phyloP scores from a whole-genome alignment of 1,284 basidiomycete genomes.

The Farysia itapuensis region DNA sequence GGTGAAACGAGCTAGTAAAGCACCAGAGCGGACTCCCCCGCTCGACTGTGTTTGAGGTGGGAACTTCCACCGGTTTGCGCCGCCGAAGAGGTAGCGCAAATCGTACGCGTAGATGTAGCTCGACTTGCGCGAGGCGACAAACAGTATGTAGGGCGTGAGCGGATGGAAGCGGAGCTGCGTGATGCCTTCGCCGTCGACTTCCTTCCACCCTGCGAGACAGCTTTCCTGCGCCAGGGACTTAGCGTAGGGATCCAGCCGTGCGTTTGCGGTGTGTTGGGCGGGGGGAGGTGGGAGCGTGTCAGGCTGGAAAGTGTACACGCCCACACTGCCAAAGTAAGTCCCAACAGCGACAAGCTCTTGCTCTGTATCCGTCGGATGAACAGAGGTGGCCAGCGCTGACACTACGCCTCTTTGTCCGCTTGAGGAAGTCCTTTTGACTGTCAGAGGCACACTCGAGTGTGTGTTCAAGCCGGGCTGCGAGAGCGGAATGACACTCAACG shows the following conservation, averaged over 20 bases:
- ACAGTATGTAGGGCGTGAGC: constrained; percentile 33
- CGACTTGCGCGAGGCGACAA: constrained; percentile 35
- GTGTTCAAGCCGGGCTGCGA: constrained; percentile 41
- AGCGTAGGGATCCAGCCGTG: background rate
- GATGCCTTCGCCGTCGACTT: constrained; percentile 40
- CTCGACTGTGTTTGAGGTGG: constrained; percentile 11
- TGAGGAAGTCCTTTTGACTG: constrained; percentile 2
- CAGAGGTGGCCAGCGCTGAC: constrained; percentile 22
- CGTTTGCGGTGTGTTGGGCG: constrained; percentile 7
- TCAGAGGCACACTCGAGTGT: constrained; percentile 19
- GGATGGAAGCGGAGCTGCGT: constrained; percentile 47
- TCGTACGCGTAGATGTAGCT: constrained; percentile 42
- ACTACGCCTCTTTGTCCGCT: constrained; percentile 38
- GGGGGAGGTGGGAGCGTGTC: constrained; percentile 8
- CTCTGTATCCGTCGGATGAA: constrained; percentile 6
- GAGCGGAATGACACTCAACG: constrained; percentile 30
- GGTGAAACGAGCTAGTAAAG: constrained; percentile 27
- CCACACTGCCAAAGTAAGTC: constrained; percentile 41
- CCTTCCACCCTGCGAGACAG: constrained; percentile 46
- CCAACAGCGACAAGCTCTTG: constrained; percentile 44
- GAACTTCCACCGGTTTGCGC: constrained; percentile 24
- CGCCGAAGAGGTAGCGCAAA: constrained; percentile 32
- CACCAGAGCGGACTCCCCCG: constrained; percentile 9
- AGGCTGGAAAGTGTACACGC: constrained; percentile 29
- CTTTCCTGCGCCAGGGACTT: constrained; percentile 8